Evolutionary conservation across 2,329 filamentous ascomycete species (phyloP), one percentile per base, ranked within the genome.

Genomic region (Aulographum hederae): DNA sequence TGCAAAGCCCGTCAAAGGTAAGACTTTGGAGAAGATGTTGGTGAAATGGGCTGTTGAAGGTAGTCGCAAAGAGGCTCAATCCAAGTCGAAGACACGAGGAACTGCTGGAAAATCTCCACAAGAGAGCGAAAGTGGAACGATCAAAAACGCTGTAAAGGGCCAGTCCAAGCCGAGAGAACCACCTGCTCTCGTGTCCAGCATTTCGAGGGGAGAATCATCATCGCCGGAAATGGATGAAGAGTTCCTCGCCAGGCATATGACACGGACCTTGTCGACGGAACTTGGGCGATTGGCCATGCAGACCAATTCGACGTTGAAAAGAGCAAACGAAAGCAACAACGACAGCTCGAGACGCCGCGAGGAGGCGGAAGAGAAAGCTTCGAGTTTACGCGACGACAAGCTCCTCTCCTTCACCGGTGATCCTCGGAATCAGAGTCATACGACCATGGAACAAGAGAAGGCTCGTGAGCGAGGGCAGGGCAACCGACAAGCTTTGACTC

Each of bases 1-100:
- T 6, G 60, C 71, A n/a, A 79, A 79, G 44, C 78, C 77, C 2
- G 77, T 82, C 26, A 76, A 73, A 41, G 68, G 73, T 40, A 64
- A 65, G 32, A 64, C 70, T 4, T 52, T 82, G 5, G 76, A 81
- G 48, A 67, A 60, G 41, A 81, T 78, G 72, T 60, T 82, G 25
- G 57, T 79, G 15, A 69, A 75, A 34, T 81, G 77, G 77, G 67
- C 63, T 43, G 43, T 63, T 28, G 48, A 63, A 44, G 52, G 58
- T 34, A 48, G 44, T 25, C 41, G 40, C 17, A 52, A 50, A 31
- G 41, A 48, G 3, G 21, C 21, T 25, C 8, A 8, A n/a, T 8
- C 8, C n/a, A n/a, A 8, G 21, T 8, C 27, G 27, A n/a, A n/a
- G 12, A n/a, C n/a, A n/a, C n/a, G n/a, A n/a, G n/a, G n/a, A n/a